Base-by-base conservation (phyloP, 2,329 filamentous ascomycete species). In the Raffaelea ambrosiae region DNA sequence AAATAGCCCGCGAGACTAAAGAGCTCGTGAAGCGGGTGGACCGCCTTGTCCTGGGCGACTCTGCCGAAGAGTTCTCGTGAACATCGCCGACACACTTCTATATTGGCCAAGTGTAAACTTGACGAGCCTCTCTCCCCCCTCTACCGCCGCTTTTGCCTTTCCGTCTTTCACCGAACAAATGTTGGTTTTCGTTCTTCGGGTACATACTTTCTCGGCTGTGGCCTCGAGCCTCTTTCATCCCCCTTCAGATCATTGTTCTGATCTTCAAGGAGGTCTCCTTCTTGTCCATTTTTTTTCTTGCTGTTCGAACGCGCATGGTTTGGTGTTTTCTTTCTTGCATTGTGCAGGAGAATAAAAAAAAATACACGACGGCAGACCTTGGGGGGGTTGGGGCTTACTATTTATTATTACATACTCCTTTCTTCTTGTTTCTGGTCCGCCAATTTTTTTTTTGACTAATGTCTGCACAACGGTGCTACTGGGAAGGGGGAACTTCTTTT, bases 1-100 rank as follows among this genome's bases (percentile, higher is more conserved):
- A 88, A 65, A 84, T 91, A 60, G 88, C 86, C 7, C 76, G 85
- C 51, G 85, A 89, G 65, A 86, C 84, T 45, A 93, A 91, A 70
- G 87, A 86, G 61, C 68, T 88, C 51, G 76, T 80, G 38, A 56
- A 59, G 49, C 52, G 55, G 7, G 53, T 59, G 31, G 64, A 57
- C 47, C 56, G 57, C 48, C 49, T 59, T 20, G 54, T 56, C 22
- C 48, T 54, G 41, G 49, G 54, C 42, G 53, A 55, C 44, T 51
- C 20, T 19, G 51, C 29, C 31, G 56, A 58, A 26, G 57, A 61
- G 45, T 61, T 61, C 47, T 60, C 58, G 20, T 58, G 51, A 55
- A 41, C n/a, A n/a, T n/a, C n/a, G n/a, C n/a, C n/a, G 16, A 39
- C 5, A 3, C 8, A 19, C 3, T 33, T 40, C n/a, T 29, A 5